These are phyloP conservation scores for Hericium alpestre DNA, from an alignment of 768 basidiomycete genomes.

Conservation along the genomic window DNA sequence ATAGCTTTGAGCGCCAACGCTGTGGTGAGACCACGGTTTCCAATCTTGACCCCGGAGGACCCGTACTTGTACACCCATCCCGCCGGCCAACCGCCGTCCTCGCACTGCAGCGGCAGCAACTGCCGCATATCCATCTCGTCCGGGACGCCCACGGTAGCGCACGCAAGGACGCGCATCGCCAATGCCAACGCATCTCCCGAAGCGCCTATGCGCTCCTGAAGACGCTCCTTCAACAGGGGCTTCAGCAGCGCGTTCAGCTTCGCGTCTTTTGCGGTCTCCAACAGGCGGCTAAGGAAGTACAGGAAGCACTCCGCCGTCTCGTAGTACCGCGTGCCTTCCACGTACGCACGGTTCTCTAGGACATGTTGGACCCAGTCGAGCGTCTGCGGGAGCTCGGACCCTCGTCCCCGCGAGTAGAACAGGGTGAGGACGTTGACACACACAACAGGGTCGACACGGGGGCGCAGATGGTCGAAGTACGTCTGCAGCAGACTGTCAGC, in stretches of 20 bases:
- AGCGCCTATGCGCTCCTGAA: constrained; percentile 39
- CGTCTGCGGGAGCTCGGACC: constrained; percentile 31
- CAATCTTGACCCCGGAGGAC: constrained; percentile 34
- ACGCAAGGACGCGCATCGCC: constrained; percentile 43
- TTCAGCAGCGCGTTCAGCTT: constrained; percentile 26
- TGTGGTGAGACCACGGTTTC: constrained; percentile 45
- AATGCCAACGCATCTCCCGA: constrained; percentile 44
- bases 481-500: constrained; percentile 24
- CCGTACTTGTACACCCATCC: constrained; percentile 52
- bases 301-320: constrained; percentile 41
- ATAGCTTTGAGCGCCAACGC: constrained; percentile 45
- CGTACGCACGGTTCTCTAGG: constrained; percentile 40
- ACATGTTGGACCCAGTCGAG: constrained; percentile 40
- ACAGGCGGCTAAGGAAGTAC: constrained; percentile 38
- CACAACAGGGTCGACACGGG: constrained; percentile 43
- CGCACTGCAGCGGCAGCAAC: constrained; percentile 37
- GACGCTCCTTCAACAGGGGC: constrained; percentile 32
- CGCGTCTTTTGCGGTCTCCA: constrained; percentile 23
- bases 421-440: constrained; percentile 40
- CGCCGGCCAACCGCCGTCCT: constrained; percentile 46
- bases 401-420: constrained; percentile 41
- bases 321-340: constrained; percentile 47
- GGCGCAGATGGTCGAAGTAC: constrained; percentile 41
- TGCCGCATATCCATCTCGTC: constrained; percentile 34
- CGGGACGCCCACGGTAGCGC: constrained; percentile 28